Base-by-base conservation (phyloP, 495 filamentous ascomycete species). In the Penicillium antarcticum region DNA sequence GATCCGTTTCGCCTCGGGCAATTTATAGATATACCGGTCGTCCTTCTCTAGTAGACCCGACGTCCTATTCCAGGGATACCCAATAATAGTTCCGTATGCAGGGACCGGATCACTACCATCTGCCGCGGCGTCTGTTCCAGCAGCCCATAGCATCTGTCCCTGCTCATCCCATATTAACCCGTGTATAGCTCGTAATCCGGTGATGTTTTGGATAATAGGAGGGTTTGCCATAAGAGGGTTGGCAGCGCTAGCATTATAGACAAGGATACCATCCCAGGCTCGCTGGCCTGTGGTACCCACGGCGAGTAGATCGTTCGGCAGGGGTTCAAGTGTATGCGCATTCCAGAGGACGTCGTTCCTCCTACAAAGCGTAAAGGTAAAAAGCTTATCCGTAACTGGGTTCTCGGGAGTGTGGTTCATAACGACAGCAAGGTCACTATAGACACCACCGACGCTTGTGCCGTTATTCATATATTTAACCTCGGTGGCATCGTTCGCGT, bases 111-210 rank as follows among this genome's bases (percentile, higher is more conserved):
- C 63, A 12, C 55, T 52, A 4, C 63, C 63, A 32, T 67, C 63
- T 7, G 63, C 63, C 1, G 63, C 63, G 4, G 43, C 51, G 35
- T 67, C 61, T 12, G 63, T 67, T 3, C 63, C 63, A 11, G 52
- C 50, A 9, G 58, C 63, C 63, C 61, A 62, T 8, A 67, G 48
- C 56, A 62, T 57, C 47, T 62, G 61, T 2, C 42, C 58, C 18
- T 52, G 37, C 33, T 67, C 63, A 26, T 67, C 63, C 63, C 61
- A 67, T 37, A 67, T 61, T 58, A 67, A 51, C 18, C 39, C 58
- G 42, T 67, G 63, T 31, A 67, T 62, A 33, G 63, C 63, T 0
- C 61, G 61, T 0, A 67, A 48, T 24, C 61, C 61, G 2, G 63
- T 67, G 45, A 67, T 56, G 26, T 67, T 67, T 45, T 67, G 63